Conservation (phyloP, 2,329 filamentous ascomycete genomes). For the Phoma sp. region DNA sequence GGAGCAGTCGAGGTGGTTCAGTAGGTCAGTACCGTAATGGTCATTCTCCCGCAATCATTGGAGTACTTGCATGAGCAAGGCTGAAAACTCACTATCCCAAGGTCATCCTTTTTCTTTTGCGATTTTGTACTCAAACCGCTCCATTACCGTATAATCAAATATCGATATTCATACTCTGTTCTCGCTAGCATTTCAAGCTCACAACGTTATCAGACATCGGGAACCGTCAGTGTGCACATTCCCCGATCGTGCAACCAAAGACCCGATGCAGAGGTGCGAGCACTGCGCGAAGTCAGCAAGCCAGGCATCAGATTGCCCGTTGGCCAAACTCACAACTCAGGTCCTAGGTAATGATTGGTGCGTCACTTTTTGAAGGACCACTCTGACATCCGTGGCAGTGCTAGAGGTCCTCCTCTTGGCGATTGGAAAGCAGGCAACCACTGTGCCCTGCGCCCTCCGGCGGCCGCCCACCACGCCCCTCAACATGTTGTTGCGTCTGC, state of each 20-base stretch:
- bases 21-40: too few species aligned
- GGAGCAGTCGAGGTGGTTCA: neutral
- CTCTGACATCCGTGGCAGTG: conserved; percentile 9
- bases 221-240: neutral
- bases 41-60: neutral
- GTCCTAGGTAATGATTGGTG: conserved; percentile 9
- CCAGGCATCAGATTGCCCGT: conserved; percentile 13
- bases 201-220: neutral
- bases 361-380: conserved; percentile 13
- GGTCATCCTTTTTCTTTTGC: too few species aligned
- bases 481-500: conserved; percentile 7
- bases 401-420: conserved; percentile 16
- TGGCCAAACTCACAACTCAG: neutral
- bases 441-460: conserved; percentile 14
- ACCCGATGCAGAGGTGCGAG: conserved; percentile 4
- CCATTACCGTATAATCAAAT: too few species aligned
- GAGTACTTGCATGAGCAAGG: neutral
- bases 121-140: too few species aligned
- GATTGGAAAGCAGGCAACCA: conserved; percentile 11
- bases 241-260: conserved; percentile 1
- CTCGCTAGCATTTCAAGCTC: neutral
- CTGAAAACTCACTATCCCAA: neutral
- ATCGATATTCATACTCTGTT: too few species aligned
- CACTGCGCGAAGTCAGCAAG: conserved; percentile 9
- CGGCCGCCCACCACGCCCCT: conserved; percentile 18